Evolutionary conservation across 805 yeast species (phyloP).

Genomic region (Sugiyamaella smithiae): DNA sequence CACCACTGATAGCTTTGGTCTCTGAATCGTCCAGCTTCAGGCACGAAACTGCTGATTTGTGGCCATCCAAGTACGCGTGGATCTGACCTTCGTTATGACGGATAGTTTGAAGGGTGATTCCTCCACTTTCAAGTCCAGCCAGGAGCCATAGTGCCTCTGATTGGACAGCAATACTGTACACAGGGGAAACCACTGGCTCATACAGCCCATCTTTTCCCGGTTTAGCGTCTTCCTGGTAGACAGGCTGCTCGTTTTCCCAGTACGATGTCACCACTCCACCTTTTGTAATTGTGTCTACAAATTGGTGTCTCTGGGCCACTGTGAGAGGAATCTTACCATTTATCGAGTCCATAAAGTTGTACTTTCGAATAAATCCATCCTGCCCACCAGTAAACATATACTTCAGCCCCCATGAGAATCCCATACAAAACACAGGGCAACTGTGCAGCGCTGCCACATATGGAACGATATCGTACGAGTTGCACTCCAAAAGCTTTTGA

Average conservation of each 20-base stretch:
- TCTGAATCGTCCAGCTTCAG: constrained; percentile 62
- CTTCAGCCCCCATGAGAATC: constrained; percentile 74
- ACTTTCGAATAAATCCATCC: constrained; percentile 90
- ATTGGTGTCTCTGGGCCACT: constrained; percentile 83
- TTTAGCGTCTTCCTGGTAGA: constrained; percentile 44
- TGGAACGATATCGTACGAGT: constrained; percentile 70
- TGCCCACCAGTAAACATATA: constrained; percentile 94
- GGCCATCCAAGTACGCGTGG: constrained; percentile 71
- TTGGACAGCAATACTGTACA: constrained; percentile 81
- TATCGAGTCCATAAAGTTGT: constrained; percentile 78
- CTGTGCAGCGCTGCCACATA: constrained; percentile 85
- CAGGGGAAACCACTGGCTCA: constrained; percentile 64
- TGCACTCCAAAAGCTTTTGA: constrained; percentile 49
- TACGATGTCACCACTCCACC: constrained; percentile 81
- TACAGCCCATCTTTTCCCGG: constrained; percentile 35
- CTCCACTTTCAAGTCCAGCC: constrained; percentile 76
- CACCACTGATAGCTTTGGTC: constrained; percentile 67
- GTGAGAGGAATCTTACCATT: constrained; percentile 87
- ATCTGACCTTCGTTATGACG: constrained; percentile 79
- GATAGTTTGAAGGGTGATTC: constrained; percentile 78
- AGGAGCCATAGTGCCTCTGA: constrained; percentile 79
- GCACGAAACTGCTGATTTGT: constrained; percentile 72
- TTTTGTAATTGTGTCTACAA: constrained; percentile 79
- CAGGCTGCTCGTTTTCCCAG: constrained; percentile 96
- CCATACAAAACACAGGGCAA: constrained; percentile 71